Conservation (phyloP, 1,139 yeast species). For the Casaregolazyma lundiana region DNA sequence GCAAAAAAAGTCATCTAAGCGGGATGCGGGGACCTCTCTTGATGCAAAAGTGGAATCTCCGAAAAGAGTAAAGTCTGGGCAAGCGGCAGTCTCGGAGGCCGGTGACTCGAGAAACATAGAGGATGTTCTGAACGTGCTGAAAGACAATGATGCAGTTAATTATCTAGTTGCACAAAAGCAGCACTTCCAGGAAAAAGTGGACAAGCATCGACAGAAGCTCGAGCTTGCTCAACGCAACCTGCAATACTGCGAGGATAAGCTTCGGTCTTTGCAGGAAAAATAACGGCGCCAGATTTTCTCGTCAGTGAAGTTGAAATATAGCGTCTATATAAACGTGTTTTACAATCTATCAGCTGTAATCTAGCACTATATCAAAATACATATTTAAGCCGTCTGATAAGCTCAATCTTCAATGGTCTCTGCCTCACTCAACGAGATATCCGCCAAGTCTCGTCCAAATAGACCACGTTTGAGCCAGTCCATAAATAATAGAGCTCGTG, state of each 20-base stretch:
- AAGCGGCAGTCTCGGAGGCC: background rate
- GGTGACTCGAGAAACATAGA: background rate
- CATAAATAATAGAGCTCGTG: conserved; percentile 52
- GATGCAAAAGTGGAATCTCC: conserved; percentile 2
- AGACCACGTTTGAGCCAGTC: conserved; percentile 63
- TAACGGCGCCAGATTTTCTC: too few relatives aligned
- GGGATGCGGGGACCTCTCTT: background rate
- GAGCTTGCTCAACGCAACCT: conserved; percentile 25
- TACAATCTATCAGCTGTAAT: too few relatives aligned
- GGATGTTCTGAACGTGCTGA: conserved; percentile 6
- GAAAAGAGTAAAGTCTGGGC: conserved; percentile 2
- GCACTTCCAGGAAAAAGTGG: conserved; percentile 30
- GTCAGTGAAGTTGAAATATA: too few relatives aligned
- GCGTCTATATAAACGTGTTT: too few relatives aligned
- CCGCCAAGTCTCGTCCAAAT: conserved; percentile 54
- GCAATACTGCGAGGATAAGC: conserved; percentile 28
- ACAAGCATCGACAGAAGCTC: conserved; percentile 25
- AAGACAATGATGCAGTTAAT: conserved; percentile 20
- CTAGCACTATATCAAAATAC: too few relatives aligned
- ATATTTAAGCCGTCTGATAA: too few relatives aligned
- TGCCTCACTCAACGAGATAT: conserved; percentile 21
- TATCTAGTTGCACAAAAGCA: conserved; percentile 31
- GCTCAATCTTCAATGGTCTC: background rate
- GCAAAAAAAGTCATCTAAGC: background rate
- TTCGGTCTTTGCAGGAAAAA: conserved; percentile 12